Evolutionary conservation across 257 asterid genomes (phyloP).

Genomic region (Jacaranda mimosifolia): DNA sequence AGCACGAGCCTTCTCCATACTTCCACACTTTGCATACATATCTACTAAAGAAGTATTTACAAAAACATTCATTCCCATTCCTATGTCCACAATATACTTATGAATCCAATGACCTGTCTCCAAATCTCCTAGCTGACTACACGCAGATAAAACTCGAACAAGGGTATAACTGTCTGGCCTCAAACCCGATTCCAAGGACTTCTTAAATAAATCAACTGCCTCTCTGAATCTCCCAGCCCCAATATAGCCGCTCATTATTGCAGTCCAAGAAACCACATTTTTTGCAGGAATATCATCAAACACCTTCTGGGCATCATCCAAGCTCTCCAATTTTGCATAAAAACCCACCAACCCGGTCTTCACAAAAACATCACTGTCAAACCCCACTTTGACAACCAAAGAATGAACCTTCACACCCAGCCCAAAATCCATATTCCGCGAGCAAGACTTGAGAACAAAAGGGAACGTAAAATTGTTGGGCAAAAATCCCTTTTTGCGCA

Average conservation of each 20-base stretch:
- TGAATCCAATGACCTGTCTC: slow-evolving; percentile 22
- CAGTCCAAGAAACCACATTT: slow-evolving; percentile 21
- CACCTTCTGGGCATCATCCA: slow-evolving; percentile 46
- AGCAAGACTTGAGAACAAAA: slow-evolving; percentile 49
- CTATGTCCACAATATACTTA: slow-evolving; percentile 18
- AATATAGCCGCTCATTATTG: slow-evolving; percentile 26
- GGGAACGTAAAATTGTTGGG: slow-evolving; percentile 39
- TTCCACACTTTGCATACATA: slow-evolving; percentile 14
- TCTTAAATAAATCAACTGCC: slow-evolving; percentile 19
- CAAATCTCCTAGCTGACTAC: slow-evolving; percentile 25
- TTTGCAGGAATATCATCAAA: slow-evolving; percentile 19
- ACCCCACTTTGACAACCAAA: slow-evolving; percentile 44
- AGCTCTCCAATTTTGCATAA: slow-evolving; percentile 39
- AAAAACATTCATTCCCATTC: slow-evolving; percentile 29
- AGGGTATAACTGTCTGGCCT: slow-evolving; percentile 21
- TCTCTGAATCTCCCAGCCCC: slow-evolving; percentile 22
- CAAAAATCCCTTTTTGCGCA: slow-evolving; percentile 42
- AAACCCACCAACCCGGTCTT: slow-evolving; percentile 47
- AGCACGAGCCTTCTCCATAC: slow-evolving; percentile 12
- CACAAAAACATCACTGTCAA: slow-evolving; percentile 35
- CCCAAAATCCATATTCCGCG: slow-evolving; percentile 29
- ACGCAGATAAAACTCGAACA: slow-evolving; percentile 26
- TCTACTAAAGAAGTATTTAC: slow-evolving; percentile 16
- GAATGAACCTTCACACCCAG: slow-evolving; percentile 46
- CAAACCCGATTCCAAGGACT: slow-evolving; percentile 19